Conservation (phyloP, 2,329 filamentous ascomycete genomes). For the Zasmidium cellare region DNA sequence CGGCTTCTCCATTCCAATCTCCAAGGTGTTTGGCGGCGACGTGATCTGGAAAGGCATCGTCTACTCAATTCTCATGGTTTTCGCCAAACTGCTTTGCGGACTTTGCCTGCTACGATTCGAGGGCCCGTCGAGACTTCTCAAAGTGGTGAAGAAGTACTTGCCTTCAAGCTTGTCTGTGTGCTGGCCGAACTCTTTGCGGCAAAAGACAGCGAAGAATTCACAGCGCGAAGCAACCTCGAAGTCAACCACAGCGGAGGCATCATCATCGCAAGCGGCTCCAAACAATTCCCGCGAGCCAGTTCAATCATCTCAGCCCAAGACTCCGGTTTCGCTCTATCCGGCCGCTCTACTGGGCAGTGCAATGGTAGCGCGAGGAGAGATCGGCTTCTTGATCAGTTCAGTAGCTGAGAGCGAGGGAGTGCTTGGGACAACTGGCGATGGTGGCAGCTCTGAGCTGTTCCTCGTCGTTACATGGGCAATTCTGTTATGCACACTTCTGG, state of each 20-base stretch:
- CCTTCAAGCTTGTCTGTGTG: background rate
- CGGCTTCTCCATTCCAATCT: conserved; percentile 76
- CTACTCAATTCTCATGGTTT: conserved; percentile 69
- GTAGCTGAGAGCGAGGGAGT: conserved; percentile 60
- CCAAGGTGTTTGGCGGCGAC: conserved; percentile 62
- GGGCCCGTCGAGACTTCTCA: background rate
- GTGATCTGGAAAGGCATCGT: conserved; percentile 73
- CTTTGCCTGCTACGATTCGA: conserved; percentile 43
- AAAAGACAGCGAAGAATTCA: background rate
- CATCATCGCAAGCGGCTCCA: background rate
- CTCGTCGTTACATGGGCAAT: conserved; percentile 57
- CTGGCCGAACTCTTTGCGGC: background rate
- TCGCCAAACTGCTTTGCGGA: conserved; percentile 47
- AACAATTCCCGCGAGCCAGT: conserved; percentile 5
- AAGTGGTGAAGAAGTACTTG: conserved; percentile 1
- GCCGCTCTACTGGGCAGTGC: conserved; percentile 64
- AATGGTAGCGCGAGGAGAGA: conserved; percentile 79
- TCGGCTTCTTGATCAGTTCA: conserved; percentile 73
- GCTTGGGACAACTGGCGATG: conserved; percentile 36
- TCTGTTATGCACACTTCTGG: conserved; percentile 57
- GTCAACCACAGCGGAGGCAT: background rate
- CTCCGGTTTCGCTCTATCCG: conserved; percentile 66
- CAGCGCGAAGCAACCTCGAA: background rate
- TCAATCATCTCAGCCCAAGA: conserved; percentile 29
- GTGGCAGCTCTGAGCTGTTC: conserved; percentile 48